Evolutionary conservation across 768 basidiomycete species (phyloP).

Genomic region (Cyathus striatus): DNA sequence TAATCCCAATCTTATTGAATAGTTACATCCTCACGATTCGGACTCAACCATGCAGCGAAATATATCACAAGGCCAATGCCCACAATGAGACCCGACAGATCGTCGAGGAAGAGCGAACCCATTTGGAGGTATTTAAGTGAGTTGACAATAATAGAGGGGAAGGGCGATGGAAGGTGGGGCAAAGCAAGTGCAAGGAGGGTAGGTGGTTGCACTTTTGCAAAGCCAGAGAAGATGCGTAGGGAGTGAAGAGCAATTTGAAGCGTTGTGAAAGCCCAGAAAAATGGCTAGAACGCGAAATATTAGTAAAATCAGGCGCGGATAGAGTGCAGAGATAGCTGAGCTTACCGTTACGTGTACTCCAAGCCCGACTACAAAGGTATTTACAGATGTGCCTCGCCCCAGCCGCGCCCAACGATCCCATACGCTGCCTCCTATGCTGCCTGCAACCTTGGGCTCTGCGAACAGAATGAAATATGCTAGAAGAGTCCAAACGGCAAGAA

Average conservation of each 20-base stretch:
- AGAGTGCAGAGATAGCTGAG: constrained; percentile 5
- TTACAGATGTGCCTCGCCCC: constrained; percentile 28
- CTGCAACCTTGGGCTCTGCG: constrained; percentile 47
- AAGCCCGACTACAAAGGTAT: constrained; percentile 21
- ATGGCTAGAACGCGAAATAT: constrained; percentile 41
- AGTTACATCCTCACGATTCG: constrained; percentile 6
- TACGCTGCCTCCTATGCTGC: constrained; percentile 18
- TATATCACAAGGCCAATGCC: constrained; percentile 63
- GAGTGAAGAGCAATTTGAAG: constrained; percentile 70
- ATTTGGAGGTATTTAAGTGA: constrained; percentile 66
- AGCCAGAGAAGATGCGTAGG: constrained; percentile 61
- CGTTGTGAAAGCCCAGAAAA: constrained; percentile 80
- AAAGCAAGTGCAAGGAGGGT: constrained; percentile 54
- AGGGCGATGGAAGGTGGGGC: constrained; percentile 59
- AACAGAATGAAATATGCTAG: constrained; percentile 65
- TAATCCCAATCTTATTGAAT: too few relatives aligned
- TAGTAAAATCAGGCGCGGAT: neutral
- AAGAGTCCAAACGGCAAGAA: constrained; percentile 58
- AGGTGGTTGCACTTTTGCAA: constrained; percentile 58
- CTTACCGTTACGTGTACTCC: constrained; percentile 57
- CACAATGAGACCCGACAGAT: constrained; percentile 65
- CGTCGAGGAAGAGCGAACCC: constrained; percentile 63
- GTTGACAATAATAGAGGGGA: constrained; percentile 59
- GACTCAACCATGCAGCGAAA: constrained; percentile 49
- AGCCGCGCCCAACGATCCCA: constrained; percentile 68